Evolutionary conservation across 1,139 yeast species (phyloP).

Genomic region (Yamadazyma spencermartinsiae): DNA sequence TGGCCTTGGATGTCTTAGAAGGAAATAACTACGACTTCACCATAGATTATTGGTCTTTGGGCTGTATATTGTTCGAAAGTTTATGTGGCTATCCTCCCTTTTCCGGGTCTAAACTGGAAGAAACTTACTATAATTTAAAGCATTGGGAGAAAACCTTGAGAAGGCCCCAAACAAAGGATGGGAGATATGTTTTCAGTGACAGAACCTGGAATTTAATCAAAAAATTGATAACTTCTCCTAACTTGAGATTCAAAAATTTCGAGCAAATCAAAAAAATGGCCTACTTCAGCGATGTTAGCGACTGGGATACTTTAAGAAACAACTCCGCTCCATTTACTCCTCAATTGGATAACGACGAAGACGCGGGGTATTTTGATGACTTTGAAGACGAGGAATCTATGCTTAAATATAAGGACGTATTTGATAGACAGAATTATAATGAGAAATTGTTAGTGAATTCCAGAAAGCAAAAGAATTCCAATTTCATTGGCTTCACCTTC

Average conservation of each 20-base stretch:
- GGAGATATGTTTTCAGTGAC: constrained; percentile 89
- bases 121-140: constrained; percentile 90
- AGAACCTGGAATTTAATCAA: constrained; percentile 93
- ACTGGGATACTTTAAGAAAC: constrained; percentile 65
- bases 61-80: constrained; percentile 92
- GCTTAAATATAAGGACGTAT: constrained; percentile 97
- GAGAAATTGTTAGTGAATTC: constrained; percentile 77
- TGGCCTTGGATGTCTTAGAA: constrained; percentile 96
- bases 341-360: constrained; percentile 93
- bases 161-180: constrained; percentile 91
- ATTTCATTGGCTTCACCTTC: constrained; percentile 94
- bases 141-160: constrained; percentile 88
- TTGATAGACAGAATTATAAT: constrained; percentile 83
- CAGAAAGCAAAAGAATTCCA: constrained; percentile 28
- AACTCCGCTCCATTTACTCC: constrained; percentile 94
- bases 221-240: constrained; percentile 76
- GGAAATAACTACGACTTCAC: constrained; percentile 94
- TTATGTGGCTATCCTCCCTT: constrained; percentile 96
- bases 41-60: constrained; percentile 98
- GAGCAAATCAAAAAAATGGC: constrained; percentile 77
- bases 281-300: constrained; percentile 76
- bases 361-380: constrained; percentile 98
- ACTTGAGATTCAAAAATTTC: constrained; percentile 70
- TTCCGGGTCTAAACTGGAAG: constrained; percentile 90
- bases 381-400: constrained; percentile 94